A percentile compares a stretch with the other conserved stretches of the same genome.
Conservation (phyloP, 2,329 filamentous ascomycete genomes). For the Onygena corvina region DNA sequence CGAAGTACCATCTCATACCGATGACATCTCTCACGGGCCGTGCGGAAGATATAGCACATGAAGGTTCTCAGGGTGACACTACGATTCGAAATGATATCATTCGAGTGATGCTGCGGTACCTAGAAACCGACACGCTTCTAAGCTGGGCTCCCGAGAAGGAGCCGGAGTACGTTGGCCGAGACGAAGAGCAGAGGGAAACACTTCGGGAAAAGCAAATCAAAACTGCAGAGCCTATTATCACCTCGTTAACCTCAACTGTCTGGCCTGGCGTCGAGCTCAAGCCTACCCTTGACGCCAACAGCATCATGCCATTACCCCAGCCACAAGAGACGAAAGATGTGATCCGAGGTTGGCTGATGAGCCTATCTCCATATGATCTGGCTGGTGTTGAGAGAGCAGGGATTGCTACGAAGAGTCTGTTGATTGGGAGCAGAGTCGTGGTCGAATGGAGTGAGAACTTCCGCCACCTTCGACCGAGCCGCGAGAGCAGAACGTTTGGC, state of each 20-base stretch:
- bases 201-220: slow-evolving; percentile 62
- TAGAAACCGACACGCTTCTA: slow-evolving; percentile 82
- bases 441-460: slow-evolving; percentile 78
- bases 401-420: slow-evolving; percentile 74
- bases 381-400: slow-evolving; percentile 75
- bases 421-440: slow-evolving; percentile 64
- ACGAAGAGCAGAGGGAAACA: slow-evolving; percentile 40
- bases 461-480: slow-evolving; percentile 37
- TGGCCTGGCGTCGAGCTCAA: slow-evolving; percentile 74
- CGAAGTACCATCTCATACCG: slow-evolving; percentile 78
- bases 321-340: slow-evolving; percentile 61
- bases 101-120: slow-evolving; percentile 63
- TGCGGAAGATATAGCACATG: slow-evolving; percentile 64
- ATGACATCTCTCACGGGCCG: slow-evolving; percentile 75
- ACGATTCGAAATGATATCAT: slow-evolving; percentile 53
- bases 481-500: slow-evolving; percentile 46
- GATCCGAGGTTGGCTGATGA: slow-evolving; percentile 63
- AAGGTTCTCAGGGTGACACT: slow-evolving; percentile 45
- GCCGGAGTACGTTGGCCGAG: slow-evolving; percentile 38
- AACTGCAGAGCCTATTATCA: slow-evolving; percentile 57
- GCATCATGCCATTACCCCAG: slow-evolving; percentile 65
- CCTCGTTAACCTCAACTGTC: slow-evolving; percentile 56
- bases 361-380: slow-evolving; percentile 65
- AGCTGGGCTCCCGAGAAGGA: slow-evolving; percentile 64
- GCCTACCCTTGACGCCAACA: slow-evolving; percentile 67